Percentiles rank a stretch among this genome's conserved stretches.
These are phyloP conservation scores for Paecilomyces formosus DNA, from an alignment of 2,329 filamentous ascomycete genomes.

Conservation along the genomic window DNA sequence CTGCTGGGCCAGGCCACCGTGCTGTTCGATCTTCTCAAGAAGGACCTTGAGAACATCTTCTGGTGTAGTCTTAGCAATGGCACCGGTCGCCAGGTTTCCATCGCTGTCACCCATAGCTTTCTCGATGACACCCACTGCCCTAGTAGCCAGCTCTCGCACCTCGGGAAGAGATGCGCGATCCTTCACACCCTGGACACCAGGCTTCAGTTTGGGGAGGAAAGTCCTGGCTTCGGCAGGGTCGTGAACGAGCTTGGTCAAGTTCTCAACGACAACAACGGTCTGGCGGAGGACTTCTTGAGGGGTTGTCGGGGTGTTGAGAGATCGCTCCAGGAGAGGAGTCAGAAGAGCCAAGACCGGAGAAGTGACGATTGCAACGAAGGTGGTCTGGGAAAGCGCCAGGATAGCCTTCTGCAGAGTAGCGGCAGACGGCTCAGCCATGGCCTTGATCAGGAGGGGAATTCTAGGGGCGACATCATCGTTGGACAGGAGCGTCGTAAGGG, in stretches of 20 bases:
- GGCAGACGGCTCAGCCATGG: conserved; percentile 88
- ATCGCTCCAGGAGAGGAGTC: conserved; percentile 88
- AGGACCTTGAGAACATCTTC: conserved; percentile 70
- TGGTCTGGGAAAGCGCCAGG: conserved; percentile 91
- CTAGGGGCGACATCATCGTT: conserved; percentile 95
- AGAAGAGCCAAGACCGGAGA: conserved; percentile 91
- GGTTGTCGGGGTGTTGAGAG: conserved; percentile 83
- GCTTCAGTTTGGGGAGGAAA: conserved; percentile 89
- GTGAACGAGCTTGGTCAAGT: conserved; percentile 95
- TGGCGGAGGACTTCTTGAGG: conserved; percentile 91
- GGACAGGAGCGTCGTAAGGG: conserved; percentile 78
- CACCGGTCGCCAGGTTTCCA: conserved; percentile 38
- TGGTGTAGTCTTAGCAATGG: conserved; percentile 54
- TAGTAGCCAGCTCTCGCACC: conserved; percentile 79
- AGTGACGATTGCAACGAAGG: conserved; percentile 94
- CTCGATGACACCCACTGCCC: conserved; percentile 79
- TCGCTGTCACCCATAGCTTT: conserved; percentile 76
- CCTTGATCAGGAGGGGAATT: conserved; percentile 85
- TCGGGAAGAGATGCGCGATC: conserved; percentile 88
- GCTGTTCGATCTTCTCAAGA: conserved; percentile 66
- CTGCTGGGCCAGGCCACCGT: conserved; percentile 55
- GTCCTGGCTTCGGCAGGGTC: conserved; percentile 89
- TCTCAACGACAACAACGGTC: conserved; percentile 94
- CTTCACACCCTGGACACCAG: conserved; percentile 83
- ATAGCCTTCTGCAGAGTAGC: conserved; percentile 92